Conservation (phyloP, 371 early-diverging fungal species). For the Quaeritorhiza haematococci region DNA sequence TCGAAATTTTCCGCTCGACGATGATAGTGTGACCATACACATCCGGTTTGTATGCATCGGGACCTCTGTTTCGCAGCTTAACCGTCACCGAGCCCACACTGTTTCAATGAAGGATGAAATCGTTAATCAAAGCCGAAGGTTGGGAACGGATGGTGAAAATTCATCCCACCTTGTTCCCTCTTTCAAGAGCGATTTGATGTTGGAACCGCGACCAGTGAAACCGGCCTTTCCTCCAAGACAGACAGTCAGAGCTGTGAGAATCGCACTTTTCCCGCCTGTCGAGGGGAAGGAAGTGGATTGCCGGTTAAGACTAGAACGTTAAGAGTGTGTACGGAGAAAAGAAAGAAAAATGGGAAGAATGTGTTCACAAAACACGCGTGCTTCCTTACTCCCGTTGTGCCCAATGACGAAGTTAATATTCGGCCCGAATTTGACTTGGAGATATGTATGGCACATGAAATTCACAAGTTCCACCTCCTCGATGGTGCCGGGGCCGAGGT, state of each 20-base stretch:
- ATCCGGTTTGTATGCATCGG: conserved; percentile 74
- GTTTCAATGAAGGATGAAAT: background rate
- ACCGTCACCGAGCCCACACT: conserved; percentile 65
- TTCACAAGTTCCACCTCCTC: conserved; percentile 76
- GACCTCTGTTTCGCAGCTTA: conserved; percentile 74
- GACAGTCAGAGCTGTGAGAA: conserved; percentile 84
- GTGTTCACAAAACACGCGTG: background rate
- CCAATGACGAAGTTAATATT: conserved; percentile 94
- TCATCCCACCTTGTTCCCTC: conserved; percentile 77
- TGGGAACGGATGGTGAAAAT: background rate
- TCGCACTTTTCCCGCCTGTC: conserved; percentile 82
- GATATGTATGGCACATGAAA: conserved; percentile 90
- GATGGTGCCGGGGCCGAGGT: too few relatives aligned
- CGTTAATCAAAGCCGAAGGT: background rate
- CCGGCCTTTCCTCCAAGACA: conserved; percentile 88
- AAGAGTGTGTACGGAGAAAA: background rate
- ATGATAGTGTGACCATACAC: conserved; percentile 74
- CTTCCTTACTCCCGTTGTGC: conserved; percentile 79
- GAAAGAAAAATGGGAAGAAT: background rate
- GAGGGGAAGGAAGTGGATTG: background rate
- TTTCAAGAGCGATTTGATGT: conserved; percentile 70
- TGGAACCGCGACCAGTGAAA: conserved; percentile 80
- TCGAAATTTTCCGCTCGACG: conserved; percentile 76
- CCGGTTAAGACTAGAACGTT: background rate
- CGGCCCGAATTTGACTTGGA: conserved; percentile 73